Evolutionary conservation across 2,329 filamentous ascomycete genomes (phyloP), one percentile per base, ranked within the genome.

Genomic region (Phoma sp.): DNA sequence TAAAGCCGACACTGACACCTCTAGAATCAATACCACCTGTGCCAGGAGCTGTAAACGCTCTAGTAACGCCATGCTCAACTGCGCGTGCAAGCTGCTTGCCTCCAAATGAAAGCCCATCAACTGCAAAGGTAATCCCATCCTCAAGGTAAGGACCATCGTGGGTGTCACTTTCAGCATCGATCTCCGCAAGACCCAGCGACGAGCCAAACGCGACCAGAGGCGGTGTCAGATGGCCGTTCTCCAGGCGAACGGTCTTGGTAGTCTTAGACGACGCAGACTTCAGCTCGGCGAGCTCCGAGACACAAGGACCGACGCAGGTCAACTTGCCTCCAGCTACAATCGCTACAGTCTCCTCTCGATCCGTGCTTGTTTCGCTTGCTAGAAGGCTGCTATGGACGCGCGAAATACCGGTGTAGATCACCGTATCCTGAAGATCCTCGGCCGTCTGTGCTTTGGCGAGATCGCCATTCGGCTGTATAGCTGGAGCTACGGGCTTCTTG

Each of bases 141-240:
- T 85, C 84, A 58, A 84, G 82, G 0, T 80, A 83, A 40, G 47
- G 39, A 10, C 75, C 74, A 7, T 75, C 66, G 58, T 77, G 72
- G 0, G 83, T 83, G 22, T 67, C 69, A 1, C 61, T 57, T 45
- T 89, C 87, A 4, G 79, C 78, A 52, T 83, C 81, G 47, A 90
- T 89, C 47, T 84, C 86, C 57, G 83, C 83, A 6, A 90, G 78
- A 0, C 87, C 87, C 0, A 90, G 73, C 1, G 76, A 76, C 4
- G 84, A 83, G 1, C 82, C 86, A 27, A 88, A 83, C 1, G 83
- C 84, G 3, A 84, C 86, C 57, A 89, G 81, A 0, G 85, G 78
- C 5, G 81, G 77, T 5, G 83, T 82, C n/a, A 89, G 64, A 62
- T 88, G 79, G 1, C 87, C 87, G 59, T 89, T 80, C n/a, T 48